Evolutionary conservation across 768 basidiomycete genomes (phyloP), one percentile per base, ranked within the genome.

Genomic region (Filobasidium floriforme): DNA sequence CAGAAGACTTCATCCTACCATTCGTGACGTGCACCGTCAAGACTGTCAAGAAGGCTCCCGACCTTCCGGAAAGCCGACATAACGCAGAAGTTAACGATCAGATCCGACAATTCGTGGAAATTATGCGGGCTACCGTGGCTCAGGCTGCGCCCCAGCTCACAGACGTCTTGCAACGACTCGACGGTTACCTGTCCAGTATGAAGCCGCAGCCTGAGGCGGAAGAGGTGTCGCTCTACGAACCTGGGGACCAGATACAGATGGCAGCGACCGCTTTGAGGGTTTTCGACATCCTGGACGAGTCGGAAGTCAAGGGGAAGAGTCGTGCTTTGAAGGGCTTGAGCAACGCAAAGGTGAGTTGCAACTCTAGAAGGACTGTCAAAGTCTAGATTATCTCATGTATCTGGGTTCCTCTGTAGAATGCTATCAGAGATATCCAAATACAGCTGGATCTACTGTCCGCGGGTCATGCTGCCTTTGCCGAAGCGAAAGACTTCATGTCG

Each of bases 1-100:
- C 97, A 44, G 96, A 99, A 80, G 92, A 97, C 69, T 87, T 99
- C 63, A 94, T 99, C 66, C 83, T 99, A 61, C 89, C 89, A 84
- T 97, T 97, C 73, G 93, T 93, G 12, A 89, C 92, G 1, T 87
- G 91, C 61, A 89, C 94, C 2, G 91, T 90, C 1, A 83, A 85
- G 29, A 85, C 90, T 10, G 83, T 98, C 67, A 89, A 87, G 83
- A 96, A 96, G 79, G 91, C 93, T 70, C 89, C 89, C 0, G 83
- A 88, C 1, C 81, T 92, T 1, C 84, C 83, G 18, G 88, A 86
- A 26, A 92, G 96, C 59, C 88, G 85, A 24, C 97, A 93, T 93
- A 98, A 97, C 76, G 76, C 86, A 55, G 90, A 93, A 76, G 84
- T 97, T 52, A 93, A 96, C 77, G 87, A 87, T 68, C 96, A 98